phyloP scores from a whole-genome alignment of 2,329 filamentous ascomycete species.

The Gremmenia infestans region DNA sequence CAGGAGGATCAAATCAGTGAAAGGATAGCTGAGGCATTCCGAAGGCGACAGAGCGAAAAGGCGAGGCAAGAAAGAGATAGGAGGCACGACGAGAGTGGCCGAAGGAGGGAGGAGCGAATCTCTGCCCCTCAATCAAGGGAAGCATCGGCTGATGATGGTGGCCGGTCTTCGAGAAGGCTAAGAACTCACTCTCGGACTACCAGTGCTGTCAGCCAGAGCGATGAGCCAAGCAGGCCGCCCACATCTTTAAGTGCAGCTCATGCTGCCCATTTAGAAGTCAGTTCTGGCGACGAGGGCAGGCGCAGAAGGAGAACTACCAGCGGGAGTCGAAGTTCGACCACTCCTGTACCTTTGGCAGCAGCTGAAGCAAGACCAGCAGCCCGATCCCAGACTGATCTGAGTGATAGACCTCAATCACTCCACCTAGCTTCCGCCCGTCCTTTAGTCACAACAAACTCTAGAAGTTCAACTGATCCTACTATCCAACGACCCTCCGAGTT shows the following conservation, averaged over 20 bases:
- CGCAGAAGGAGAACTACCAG: constrained; percentile 48
- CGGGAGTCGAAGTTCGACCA: constrained; percentile 49
- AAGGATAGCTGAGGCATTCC: constrained; percentile 83
- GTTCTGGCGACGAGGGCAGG: constrained; percentile 40
- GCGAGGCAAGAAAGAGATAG: constrained; percentile 43
- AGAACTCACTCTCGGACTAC: constrained; percentile 43
- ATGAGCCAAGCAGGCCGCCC: constrained; percentile 48
- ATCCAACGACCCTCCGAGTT: constrained; percentile 18
- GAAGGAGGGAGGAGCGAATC: constrained; percentile 26
- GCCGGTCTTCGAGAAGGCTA: constrained; percentile 18
- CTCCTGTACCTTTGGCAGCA: constrained; percentile 40
- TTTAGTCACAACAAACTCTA: constrained; percentile 11
- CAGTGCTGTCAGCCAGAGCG: constrained; percentile 40
- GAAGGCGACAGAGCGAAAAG: constrained; percentile 65
- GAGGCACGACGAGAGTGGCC: constrained; percentile 36
- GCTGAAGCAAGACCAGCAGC: constrained; percentile 45
- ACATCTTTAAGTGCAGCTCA: constrained; percentile 40
- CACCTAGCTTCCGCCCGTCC: constrained; percentile 18
- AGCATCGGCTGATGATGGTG: constrained; percentile 23
- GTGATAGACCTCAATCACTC: constrained; percentile 34
- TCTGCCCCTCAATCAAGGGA: constrained; percentile 25
- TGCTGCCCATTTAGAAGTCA: constrained; percentile 44
- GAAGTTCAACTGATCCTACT: constrained; percentile 29
- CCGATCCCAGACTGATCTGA: constrained; percentile 63
- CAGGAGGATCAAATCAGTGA: constrained; percentile 89